Percentiles rank a stretch among this genome's conserved stretches.
Evolutionary conservation across 768 basidiomycete species (phyloP).

Genomic region (Pulveroboletus sp.): DNA sequence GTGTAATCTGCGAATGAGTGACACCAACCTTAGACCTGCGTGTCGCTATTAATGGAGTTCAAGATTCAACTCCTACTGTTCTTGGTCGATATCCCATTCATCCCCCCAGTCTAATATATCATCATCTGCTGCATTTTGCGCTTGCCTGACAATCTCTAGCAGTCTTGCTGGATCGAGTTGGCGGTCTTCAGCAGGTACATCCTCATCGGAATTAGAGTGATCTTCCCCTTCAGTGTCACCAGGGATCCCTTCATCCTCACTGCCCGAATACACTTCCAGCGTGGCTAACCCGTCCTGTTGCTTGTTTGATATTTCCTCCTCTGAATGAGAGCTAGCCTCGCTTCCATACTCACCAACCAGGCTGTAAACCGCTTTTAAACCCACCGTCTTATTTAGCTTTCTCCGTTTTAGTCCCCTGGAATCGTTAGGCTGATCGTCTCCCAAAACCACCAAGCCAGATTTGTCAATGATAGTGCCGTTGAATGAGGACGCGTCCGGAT

Average conservation of each 20-base stretch:
- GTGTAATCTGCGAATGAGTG: neutral
- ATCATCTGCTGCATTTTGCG: slow-evolving; percentile 23
- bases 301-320: slow-evolving; percentile 9
- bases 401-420: slow-evolving; percentile 50
- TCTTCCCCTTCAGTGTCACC: slow-evolving; percentile 8
- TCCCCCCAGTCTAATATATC: slow-evolving; percentile 33
- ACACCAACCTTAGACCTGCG: neutral
- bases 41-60: neutral
- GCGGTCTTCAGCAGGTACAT: slow-evolving; percentile 7
- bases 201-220: slow-evolving; percentile 12
- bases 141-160: slow-evolving; percentile 24
- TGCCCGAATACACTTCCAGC: slow-evolving; percentile 25
- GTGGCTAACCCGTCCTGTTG: slow-evolving; percentile 15
- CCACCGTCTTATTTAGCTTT: slow-evolving; percentile 50
- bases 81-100: slow-evolving; percentile 22
- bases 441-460: slow-evolving; percentile 36
- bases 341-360: slow-evolving; percentile 63
- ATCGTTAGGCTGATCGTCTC: slow-evolving; percentile 18
- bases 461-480: slow-evolving; percentile 57
- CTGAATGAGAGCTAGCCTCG: slow-evolving; percentile 38
- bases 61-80: slow-evolving; percentile 1
- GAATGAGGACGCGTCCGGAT: slow-evolving; percentile 51
- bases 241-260: slow-evolving; percentile 9
- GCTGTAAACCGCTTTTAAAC: slow-evolving; percentile 54
- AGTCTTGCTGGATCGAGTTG: slow-evolving; percentile 18